phyloP scores from a whole-genome alignment of 2,329 filamentous ascomycete genomes.

The Dichotomopilus funicola region DNA sequence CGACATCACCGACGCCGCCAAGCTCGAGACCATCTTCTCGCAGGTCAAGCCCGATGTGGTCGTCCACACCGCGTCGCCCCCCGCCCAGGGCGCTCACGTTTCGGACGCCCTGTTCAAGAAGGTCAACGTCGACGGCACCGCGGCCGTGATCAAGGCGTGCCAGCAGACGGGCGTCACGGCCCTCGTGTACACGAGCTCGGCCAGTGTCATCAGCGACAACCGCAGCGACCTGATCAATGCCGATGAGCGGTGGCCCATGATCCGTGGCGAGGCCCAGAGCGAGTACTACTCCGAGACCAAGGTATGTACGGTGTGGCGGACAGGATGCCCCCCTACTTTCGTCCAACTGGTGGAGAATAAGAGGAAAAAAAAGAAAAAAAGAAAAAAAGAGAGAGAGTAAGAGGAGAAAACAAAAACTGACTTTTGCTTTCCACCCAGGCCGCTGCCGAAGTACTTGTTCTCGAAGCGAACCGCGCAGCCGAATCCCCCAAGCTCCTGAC shows the following conservation, averaged over 20 bases:
- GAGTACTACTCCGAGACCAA: conserved; percentile 92
- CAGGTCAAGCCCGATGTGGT: conserved; percentile 71
- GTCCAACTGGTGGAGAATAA: no score
- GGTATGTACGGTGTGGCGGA: conserved; percentile 37
- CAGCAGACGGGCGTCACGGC: conserved; percentile 65
- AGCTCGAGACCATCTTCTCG: conserved; percentile 57
- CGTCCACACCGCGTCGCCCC: conserved; percentile 80
- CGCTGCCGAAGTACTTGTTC: conserved; percentile 72
- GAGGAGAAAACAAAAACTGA: no score
- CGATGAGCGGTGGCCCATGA: conserved; percentile 73
- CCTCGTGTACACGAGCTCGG: conserved; percentile 86
- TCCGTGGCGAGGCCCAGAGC: conserved; percentile 61
- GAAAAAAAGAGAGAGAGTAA: no score
- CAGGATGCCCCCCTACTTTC: no score
- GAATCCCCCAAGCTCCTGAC: conserved; percentile 59
- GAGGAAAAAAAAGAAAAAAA: no score
- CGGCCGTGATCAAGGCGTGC: conserved; percentile 68
- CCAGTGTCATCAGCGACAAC: conserved; percentile 81
- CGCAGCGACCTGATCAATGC: conserved; percentile 72
- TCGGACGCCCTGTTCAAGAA: conserved; percentile 61
- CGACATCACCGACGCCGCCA: conserved; percentile 64
- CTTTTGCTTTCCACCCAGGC: conserved; percentile 39
- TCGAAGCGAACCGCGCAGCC: conserved; percentile 61
- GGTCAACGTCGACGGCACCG: conserved; percentile 85
- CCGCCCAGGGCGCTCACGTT: conserved; percentile 43